Base-by-base conservation (phyloP, 208 protist species). In the Kentomonas sorsogonicus region DNA sequence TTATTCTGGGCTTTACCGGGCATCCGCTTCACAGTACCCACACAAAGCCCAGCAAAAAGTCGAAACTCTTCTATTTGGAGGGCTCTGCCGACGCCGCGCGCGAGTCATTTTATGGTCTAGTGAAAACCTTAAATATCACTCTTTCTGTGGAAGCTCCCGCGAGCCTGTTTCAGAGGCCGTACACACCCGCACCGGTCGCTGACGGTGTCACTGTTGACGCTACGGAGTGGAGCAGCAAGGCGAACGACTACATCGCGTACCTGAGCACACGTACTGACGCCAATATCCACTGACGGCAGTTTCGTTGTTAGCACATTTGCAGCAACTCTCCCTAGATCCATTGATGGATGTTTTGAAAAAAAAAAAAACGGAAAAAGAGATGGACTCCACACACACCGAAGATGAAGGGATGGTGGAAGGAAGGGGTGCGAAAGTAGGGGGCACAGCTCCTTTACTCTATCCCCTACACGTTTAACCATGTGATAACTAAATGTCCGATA, bases 211-310 rank as follows among this genome's bases (percentile, higher is more conserved):
- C 65, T 3, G 58, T 89, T 33, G 82, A 87, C 57, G 74, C 80
- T 0, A 69, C 44, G 0, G 40, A 59, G 15, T 50, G 77, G 10
- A 69, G 74, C 22, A 69, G 69, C 33, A 61, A 67, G 3, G 73
- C 89, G 13, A 62, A 93, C 31, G 62, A 66, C 16, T 90, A 93
- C 34, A 58, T 93, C 7, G 31, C 60, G 7, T 93, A 77, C 55
- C 69, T 93, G 13, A 65, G 74, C n/a, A 86, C 86, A 9, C 70
- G 84, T 20, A 74, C 74, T 25, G 84, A 91, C 57, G 74, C 80
- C 27, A n/a, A n/a, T n/a, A n/a, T n/a, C n/a, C n/a, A n/a, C n/a
- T n/a, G n/a, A n/a, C n/a, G n/a, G n/a, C n/a, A n/a, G n/a, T 23
- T 29, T 0, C 6, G 18, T 50, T 27, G 36, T n/a, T 40, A n/a